Evolutionary conservation across 177 flowering plant species (phyloP).

Genomic region (Tripterygium wilfordii): DNA sequence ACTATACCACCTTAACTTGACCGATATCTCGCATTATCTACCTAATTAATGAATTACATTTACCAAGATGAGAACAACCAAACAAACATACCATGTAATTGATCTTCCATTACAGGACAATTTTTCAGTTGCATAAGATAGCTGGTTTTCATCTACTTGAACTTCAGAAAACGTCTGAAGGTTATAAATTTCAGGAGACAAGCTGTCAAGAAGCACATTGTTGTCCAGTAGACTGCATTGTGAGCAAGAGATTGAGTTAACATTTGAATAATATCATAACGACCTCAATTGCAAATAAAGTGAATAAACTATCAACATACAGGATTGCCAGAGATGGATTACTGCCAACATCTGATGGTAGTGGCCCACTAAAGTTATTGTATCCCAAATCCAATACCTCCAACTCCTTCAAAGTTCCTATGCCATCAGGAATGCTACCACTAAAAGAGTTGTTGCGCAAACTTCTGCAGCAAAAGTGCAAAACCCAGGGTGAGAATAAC

Average conservation of each 20-base stretch:
- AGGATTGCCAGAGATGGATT: conserved; percentile 33
- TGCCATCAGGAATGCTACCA: conserved; percentile 47
- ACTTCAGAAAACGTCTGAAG: conserved; percentile 25
- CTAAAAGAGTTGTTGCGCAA: conserved; percentile 54
- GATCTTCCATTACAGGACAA: conserved; percentile 13
- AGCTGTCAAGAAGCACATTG: conserved; percentile 31
- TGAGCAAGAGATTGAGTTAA: background rate
- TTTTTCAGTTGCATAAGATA: conserved; percentile 12
- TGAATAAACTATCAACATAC: conserved; percentile 25
- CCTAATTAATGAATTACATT: too few relatives aligned
- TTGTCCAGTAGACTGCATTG: conserved; percentile 44
- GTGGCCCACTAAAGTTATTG: conserved; percentile 46
- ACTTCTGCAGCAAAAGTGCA: conserved; percentile 37
- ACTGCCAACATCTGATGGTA: conserved; percentile 36
- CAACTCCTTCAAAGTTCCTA: conserved; percentile 41
- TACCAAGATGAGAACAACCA: too few relatives aligned
- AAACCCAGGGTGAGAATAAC: background rate
- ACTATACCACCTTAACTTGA: too few relatives aligned
- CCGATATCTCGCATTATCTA: too few relatives aligned
- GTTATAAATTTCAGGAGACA: conserved; percentile 29
- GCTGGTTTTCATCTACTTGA: conserved; percentile 29
- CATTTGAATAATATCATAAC: background rate
- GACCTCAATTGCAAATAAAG: background rate
- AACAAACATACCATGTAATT: conserved; percentile 22
- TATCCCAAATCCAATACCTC: conserved; percentile 58